Evolutionary conservation across 2,329 filamentous ascomycete genomes (phyloP), one percentile per base, ranked within the genome.

Genomic region (Botrytis tulipae): DNA sequence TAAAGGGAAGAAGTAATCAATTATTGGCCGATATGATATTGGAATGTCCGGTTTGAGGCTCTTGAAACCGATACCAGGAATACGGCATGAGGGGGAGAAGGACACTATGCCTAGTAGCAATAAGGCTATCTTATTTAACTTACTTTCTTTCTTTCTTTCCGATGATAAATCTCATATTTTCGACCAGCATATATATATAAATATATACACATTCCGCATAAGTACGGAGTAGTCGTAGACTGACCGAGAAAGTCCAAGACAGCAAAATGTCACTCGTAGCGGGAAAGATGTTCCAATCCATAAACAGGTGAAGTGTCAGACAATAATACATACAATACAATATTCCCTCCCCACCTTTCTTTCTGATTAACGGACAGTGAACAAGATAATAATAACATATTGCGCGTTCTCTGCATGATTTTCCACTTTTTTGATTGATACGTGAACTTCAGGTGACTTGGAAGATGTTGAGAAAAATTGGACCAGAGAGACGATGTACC

Each of bases 401-500:
- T 46, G 29, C 42, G 62, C 20, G 42, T 66, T 48, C 37, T 18
- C 10, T 51, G 29, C 44, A 66, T 66, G 63, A 66, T 48, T 48
- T 66, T 66, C 32, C 44, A 63, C 63, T 48, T 32, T 66, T 42
- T 42, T 42, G 40, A 42, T 62, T 29, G 37, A 62, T 66, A 51
- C 44, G n/a, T 66, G 20, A n/a, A 37, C 20, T 65, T 29, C 62
- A 32, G 20, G 22, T 42, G 62, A 65, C 62, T n/a, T 7, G 62
- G 62, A 32, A 20, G 29, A 32, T 44, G 4, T 32, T 29, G 20
- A 6, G 40, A 12, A 46, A 65, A 32, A 48, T 25, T 18, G 18
- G 42, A 7, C 48, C 42, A 10, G 44, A 48, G 25, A 8, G 35
- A 37, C 44, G 32, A 48, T 37, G 12, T 44, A 35, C 29, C 22